These are phyloP conservation scores for Bipolaris gigantea DNA, from an alignment of 2,329 filamentous ascomycete species.

Conservation along the genomic window DNA sequence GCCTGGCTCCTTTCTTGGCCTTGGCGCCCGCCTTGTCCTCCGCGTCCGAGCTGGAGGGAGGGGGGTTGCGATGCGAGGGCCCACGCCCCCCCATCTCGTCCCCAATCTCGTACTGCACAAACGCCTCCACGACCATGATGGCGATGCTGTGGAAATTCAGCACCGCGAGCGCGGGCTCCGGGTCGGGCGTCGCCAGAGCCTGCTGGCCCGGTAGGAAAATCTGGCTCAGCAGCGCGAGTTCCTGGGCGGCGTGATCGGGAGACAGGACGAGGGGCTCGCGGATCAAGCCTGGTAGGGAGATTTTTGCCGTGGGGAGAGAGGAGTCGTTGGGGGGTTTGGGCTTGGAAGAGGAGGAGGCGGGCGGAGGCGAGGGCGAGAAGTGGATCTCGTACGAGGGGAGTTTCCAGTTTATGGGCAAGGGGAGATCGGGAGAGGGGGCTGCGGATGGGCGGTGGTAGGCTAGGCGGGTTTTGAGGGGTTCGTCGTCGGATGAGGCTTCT, in stretches of 20 bases:
- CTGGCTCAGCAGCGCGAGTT: constrained; percentile 30
- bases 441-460: constrained; percentile 12
- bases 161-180: constrained; percentile 24
- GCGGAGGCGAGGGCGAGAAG: constrained; percentile 6
- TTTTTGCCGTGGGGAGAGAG: constrained; percentile 27
- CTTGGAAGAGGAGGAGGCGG: too few relatives aligned
- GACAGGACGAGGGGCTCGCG: constrained; percentile 36
- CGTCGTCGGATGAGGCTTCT: constrained; percentile 15
- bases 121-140: constrained; percentile 37
- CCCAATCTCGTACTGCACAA: constrained; percentile 29
- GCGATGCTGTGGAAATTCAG: constrained; percentile 42
- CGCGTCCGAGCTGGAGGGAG: too few relatives aligned
- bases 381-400: constrained; percentile 24
- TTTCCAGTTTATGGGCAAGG: constrained; percentile 19
- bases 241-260: constrained; percentile 27
- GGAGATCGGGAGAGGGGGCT: background rate
- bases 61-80: too few relatives aligned
- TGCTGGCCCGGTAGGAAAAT: constrained; percentile 36
- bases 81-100: constrained; percentile 17
- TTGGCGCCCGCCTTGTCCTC: background rate
- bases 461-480: constrained; percentile 18
- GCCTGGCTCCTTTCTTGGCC: constrained; percentile 1
- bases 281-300: constrained; percentile 45
- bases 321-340: background rate
- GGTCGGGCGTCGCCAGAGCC: constrained; percentile 20